Base-by-base conservation (phyloP, 495 filamentous ascomycete genomes). In the Daldinia bambusicola region DNA sequence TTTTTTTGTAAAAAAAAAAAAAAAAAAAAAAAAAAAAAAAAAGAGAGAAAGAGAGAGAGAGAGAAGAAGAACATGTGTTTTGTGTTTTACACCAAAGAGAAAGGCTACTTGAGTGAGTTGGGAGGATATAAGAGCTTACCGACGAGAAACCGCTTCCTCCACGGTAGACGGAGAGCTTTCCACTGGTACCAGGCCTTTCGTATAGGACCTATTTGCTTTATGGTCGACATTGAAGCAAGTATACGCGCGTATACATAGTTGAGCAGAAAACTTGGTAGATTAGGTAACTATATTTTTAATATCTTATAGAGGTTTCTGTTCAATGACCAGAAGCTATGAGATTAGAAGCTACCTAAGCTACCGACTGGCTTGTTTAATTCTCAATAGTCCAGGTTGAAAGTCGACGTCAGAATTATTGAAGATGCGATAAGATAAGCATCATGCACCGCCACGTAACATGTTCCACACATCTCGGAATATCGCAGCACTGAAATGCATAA, bases 101-200 rank as follows among this genome's bases (percentile, higher is more conserved):
- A 45, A 45, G 41, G 41, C 1, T 18, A 45, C 34, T 36, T 7
- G 9, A 8, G 16, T 55, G 63, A 70, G 74, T 59, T 31, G 34
- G 63, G 8, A 51, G 58, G 66, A 61, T 63, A 22, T 38, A 50
- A 31, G 18, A 53, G 76, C 87, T 74, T 76, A 94, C 94, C 94
- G 65, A 91, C 86, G 45, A 97, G 88, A 78, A 90, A 93, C 45
- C 87, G 87, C 69, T 86, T 89, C 69, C 95, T 87, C 95, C 95
- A 98, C 61, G 95, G 95, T 2, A 98, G 82, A 40, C 87, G 85
- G 30, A 96, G 82, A 22, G 86, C 84, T 75, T 97, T 97, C 93
- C 93, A 99, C 76, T 88, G 91, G 72, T 89, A 91, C 92, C 93
- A 98, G 30, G 82, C 75, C 57, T 76, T 75, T 34, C 77, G 72